Conservation (phyloP, 1,284 basidiomycete species). For the Phellopilus nigrolimitatus region DNA sequence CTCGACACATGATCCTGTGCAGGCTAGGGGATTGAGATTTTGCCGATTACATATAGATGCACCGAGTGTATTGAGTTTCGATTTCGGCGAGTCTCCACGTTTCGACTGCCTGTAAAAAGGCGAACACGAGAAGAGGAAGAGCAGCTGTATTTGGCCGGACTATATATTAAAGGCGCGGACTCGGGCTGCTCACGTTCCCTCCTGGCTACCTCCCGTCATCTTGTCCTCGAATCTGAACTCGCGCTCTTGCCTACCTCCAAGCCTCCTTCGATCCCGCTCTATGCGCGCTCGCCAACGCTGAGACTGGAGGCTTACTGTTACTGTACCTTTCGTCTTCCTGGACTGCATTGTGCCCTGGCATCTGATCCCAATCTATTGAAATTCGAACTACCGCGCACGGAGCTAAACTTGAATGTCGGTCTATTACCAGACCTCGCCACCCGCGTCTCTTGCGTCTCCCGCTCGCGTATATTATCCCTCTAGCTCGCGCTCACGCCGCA, state of each 20-base stretch:
- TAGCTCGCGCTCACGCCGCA: neutral
- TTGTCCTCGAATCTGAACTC: too few relatives aligned
- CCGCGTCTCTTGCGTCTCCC: constrained; percentile 1
- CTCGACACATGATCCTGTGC: too few relatives aligned
- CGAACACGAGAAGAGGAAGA: too few relatives aligned
- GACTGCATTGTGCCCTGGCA: too few relatives aligned
- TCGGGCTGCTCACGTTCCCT: neutral
- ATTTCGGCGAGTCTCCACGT: too few relatives aligned
- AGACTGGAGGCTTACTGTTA: neutral
- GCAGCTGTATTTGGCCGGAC: too few relatives aligned
- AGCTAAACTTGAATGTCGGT: constrained; percentile 9
- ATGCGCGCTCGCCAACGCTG: neutral
- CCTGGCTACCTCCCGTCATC: neutral
- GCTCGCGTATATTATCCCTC: constrained; percentile 11
- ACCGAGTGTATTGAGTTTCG: too few relatives aligned
- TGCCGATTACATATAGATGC: too few relatives aligned
- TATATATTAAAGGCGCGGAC: neutral
- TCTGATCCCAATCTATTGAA: too few relatives aligned
- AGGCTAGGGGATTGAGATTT: too few relatives aligned
- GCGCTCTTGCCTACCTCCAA: too few relatives aligned
- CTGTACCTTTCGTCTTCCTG: neutral
- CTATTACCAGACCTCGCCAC: constrained; percentile 14
- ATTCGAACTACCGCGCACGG: neutral
- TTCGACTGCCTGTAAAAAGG: too few relatives aligned
- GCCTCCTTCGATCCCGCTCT: neutral